These are phyloP conservation scores for Backusella morwellensis DNA, from an alignment of 192 early-diverging fungal species.

Conservation along the genomic window DNA sequence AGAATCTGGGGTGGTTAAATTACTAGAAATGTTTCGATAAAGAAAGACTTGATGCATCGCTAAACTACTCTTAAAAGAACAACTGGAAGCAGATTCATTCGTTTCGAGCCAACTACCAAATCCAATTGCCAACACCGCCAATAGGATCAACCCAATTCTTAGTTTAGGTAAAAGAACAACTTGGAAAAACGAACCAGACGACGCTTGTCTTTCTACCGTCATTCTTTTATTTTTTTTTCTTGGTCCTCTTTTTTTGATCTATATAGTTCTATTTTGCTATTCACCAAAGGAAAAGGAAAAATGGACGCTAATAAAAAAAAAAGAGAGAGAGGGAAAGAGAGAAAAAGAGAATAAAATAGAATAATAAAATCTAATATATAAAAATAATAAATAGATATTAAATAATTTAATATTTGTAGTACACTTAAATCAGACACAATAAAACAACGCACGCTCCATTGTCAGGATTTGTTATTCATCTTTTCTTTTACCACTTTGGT, in stretches of 20 bases:
- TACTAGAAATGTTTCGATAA: constrained; percentile 13
- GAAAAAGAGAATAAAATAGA: not conserved
- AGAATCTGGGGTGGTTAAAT: constrained; percentile 4
- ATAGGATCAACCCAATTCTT: not conserved
- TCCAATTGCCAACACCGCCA: constrained; percentile 8
- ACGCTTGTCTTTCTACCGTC: not conserved
- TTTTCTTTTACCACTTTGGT: not conserved
- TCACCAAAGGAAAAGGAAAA: not conserved
- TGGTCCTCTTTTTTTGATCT: not conserved
- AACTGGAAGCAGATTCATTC: not conserved
- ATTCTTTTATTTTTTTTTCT: not conserved
- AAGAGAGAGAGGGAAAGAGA: not conserved
- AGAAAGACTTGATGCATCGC: constrained; percentile 8
- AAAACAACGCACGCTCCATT: not conserved
- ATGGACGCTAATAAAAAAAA: not conserved
- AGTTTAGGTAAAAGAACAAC: not conserved
- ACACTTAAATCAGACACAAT: constrained; percentile 1
- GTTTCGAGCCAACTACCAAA: constrained; percentile 17
- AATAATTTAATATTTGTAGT: constrained; percentile 2
- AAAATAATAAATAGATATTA: not conserved
- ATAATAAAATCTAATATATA: too few species aligned
- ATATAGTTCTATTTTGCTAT: not conserved
- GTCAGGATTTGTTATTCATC: not conserved
- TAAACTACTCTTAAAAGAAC: constrained; percentile 12
- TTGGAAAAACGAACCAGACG: not conserved